Evolutionary conservation across 305 asterid species (phyloP).

Genomic region (Petunia hybrid): DNA sequence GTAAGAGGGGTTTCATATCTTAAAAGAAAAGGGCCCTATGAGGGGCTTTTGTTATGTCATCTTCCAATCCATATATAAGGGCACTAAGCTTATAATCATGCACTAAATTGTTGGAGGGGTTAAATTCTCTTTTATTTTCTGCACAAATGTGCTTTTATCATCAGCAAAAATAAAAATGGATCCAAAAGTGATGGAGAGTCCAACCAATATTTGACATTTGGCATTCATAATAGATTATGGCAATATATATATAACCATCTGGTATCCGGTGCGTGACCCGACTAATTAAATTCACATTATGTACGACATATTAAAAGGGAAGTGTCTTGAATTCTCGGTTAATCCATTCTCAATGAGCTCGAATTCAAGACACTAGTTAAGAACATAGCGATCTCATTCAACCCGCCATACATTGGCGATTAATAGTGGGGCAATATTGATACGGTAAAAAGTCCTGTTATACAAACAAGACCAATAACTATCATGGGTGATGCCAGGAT

Average conservation of each 20-base stretch:
- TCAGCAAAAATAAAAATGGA: constrained; percentile 11
- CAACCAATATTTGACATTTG: constrained; percentile 20
- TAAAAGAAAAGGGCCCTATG: background rate
- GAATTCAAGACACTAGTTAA: too few species aligned
- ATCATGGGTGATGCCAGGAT: background rate
- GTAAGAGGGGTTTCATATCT: background rate
- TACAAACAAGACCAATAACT: background rate
- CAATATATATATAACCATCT: background rate
- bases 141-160: background rate
- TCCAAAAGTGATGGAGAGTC: background rate
- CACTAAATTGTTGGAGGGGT: background rate
- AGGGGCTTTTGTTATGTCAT: constrained; percentile 24
- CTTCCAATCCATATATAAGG: constrained; percentile 40
- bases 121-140: background rate
- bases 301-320: too few species aligned
- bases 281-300: too few species aligned
- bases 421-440: too few species aligned
- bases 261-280: too few species aligned
- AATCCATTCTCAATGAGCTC: too few species aligned
- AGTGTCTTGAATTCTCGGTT: too few species aligned
- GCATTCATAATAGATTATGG: constrained; percentile 16
- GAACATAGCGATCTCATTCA: too few species aligned
- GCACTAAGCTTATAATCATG: constrained; percentile 23
- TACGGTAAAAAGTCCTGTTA: background rate
- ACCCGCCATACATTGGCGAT: too few species aligned